Percentiles rank a stretch among this genome's conserved stretches.
phyloP scores from a whole-genome alignment of 805 yeast species.

The Torulaspora gathmanii region DNA sequence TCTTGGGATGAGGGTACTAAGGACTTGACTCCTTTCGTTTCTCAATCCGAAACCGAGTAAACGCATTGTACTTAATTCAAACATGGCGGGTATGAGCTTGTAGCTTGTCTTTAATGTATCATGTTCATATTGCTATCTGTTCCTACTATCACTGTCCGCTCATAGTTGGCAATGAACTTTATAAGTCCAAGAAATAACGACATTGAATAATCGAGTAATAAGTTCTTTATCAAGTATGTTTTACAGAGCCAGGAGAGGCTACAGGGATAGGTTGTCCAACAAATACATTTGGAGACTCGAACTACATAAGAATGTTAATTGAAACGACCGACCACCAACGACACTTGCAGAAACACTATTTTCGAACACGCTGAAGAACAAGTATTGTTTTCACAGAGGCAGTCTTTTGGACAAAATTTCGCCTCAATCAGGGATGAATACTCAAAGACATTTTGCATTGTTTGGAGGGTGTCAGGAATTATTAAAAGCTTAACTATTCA shows the following conservation, averaged over 20 bases:
- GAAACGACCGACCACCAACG: too few relatives aligned
- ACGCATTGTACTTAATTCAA: not conserved
- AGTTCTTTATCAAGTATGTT: not conserved
- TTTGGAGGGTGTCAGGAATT: not conserved
- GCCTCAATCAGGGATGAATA: too few relatives aligned
- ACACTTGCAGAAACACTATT: too few relatives aligned
- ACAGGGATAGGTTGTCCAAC: too few relatives aligned
- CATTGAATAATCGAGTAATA: too few relatives aligned
- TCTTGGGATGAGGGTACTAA: slow-evolving; percentile 86
- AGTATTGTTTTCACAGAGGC: too few relatives aligned
- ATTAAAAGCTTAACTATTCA: slow-evolving; percentile 20
- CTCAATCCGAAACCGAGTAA: slow-evolving; percentile 45
- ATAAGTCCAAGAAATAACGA: not conserved
- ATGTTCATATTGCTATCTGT: not conserved
- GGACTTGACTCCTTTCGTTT: slow-evolving; percentile 64
- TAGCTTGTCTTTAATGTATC: not conserved
- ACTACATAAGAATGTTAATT: too few relatives aligned
- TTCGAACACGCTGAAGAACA: too few relatives aligned
- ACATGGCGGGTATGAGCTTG: not conserved
- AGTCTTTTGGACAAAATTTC: too few relatives aligned
- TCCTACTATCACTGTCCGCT: not conserved
- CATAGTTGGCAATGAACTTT: not conserved
- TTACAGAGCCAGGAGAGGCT: not conserved
- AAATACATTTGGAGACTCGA: not conserved
- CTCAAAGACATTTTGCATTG: too few relatives aligned